Percentiles rank a stretch among this genome's conserved stretches.
phyloP scores from a whole-genome alignment of 164 flowering plant genomes.

The Saururus chinensis region DNA sequence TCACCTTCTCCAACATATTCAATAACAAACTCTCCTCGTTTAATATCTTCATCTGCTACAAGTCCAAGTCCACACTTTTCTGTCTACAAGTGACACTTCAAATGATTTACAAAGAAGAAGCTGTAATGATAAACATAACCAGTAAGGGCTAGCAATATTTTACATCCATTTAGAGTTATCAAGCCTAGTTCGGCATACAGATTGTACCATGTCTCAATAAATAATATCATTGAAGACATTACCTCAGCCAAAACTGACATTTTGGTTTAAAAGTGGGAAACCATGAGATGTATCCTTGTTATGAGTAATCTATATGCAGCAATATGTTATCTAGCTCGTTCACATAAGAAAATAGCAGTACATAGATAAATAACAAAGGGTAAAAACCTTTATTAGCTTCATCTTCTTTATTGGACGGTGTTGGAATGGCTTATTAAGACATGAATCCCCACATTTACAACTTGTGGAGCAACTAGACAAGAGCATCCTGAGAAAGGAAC shows the following conservation, averaged over 20 bases:
- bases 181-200: too few species aligned
- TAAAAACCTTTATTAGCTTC: slow-evolving; percentile 76
- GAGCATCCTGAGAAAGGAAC: slow-evolving; percentile 61
- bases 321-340: not conserved
- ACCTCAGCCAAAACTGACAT: too few species aligned
- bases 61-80: slow-evolving; percentile 96
- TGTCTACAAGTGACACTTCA: slow-evolving; percentile 48
- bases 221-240: too few species aligned
- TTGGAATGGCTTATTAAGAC: slow-evolving; percentile 89
- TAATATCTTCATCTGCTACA: slow-evolving; percentile 91
- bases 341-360: not conserved
- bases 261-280: not conserved
- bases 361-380: not conserved
- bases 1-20: slow-evolving; percentile 99
- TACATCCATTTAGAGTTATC: not conserved
- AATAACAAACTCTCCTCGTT: slow-evolving; percentile 80
- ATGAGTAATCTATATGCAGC: not conserved
- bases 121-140: not conserved
- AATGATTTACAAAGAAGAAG: slow-evolving; percentile 2
- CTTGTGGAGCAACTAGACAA: slow-evolving; percentile 82
- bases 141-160: not conserved
- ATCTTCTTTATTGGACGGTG: slow-evolving; percentile 74
- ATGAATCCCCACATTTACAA: slow-evolving; percentile 78
- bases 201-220: too few species aligned
- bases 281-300: not conserved